These are phyloP conservation scores for Neonectria coccinea DNA, from an alignment of 2,329 filamentous ascomycete species.

Conservation along the genomic window DNA sequence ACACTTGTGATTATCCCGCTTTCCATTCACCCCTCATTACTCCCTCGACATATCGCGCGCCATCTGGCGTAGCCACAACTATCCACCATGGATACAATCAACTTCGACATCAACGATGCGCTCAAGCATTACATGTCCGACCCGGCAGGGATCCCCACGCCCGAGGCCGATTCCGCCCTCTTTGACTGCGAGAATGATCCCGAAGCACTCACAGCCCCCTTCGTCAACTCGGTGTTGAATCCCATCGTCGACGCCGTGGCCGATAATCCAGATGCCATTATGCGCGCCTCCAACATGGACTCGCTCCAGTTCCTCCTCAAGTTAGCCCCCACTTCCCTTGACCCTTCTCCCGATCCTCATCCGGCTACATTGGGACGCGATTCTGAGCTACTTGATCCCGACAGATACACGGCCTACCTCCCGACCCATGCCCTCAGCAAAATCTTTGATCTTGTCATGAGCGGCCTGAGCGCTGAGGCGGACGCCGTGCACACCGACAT, in stretches of 20 bases:
- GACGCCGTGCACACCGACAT: constrained; percentile 88
- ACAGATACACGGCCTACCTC: constrained; percentile 84
- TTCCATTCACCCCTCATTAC: constrained; percentile 25
- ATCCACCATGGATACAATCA: constrained; percentile 75
- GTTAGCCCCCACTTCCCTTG: constrained; percentile 75
- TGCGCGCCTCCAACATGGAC: constrained; percentile 83
- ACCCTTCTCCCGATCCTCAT: constrained; percentile 34
- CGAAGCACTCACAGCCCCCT: constrained; percentile 79
- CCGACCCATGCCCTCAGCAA: constrained; percentile 89
- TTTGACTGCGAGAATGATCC: constrained; percentile 94
- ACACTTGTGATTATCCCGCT: constrained; percentile 28
- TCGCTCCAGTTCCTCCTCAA: constrained; percentile 96
- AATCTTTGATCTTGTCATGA: constrained; percentile 90
- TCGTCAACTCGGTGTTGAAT: constrained; percentile 89
- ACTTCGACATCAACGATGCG: constrained; percentile 96
- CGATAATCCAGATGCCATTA: constrained; percentile 90
- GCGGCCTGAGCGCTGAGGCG: constrained; percentile 85
- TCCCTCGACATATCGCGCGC: constrained; percentile 31
- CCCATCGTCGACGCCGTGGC: constrained; percentile 93
- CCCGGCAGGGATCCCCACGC: constrained; percentile 82
- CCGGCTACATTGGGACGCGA: constrained; percentile 41
- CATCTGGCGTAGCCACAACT: constrained; percentile 35
- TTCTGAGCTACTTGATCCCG: constrained; percentile 65
- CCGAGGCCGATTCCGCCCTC: constrained; percentile 85
- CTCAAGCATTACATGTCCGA: constrained; percentile 98